A percentile compares a stretch with the other conserved stretches of the same genome.
Conservation (phyloP, 805 yeast genomes). For the Trichomonascus vanleenenianus region DNA sequence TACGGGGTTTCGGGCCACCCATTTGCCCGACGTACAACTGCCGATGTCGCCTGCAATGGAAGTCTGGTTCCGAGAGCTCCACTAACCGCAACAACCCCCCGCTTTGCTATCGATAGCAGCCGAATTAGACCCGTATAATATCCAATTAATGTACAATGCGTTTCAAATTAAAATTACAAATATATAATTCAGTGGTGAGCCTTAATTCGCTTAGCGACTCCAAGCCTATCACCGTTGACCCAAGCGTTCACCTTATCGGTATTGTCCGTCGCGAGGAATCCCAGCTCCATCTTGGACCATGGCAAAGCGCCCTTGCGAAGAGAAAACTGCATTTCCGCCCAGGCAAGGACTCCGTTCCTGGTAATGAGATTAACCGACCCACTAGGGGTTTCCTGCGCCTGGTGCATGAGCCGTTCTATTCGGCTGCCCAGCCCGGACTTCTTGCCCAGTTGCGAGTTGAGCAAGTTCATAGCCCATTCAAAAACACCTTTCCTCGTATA, state of each 20-base stretch:
- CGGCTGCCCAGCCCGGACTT: not conserved
- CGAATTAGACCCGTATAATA: too few species aligned
- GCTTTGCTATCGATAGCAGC: too few species aligned
- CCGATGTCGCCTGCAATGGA: too few species aligned
- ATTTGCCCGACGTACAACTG: too few species aligned
- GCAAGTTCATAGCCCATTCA: conserved; percentile 58
- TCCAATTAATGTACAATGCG: too few species aligned
- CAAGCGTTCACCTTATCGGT: conserved; percentile 3
- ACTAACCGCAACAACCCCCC: too few species aligned
- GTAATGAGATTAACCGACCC: conserved; percentile 15
- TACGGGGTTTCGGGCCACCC: too few species aligned
- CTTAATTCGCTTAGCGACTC: not conserved
- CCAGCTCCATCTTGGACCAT: not conserved
- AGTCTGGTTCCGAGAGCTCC: too few species aligned
- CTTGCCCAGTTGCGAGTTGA: not conserved
- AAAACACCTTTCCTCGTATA: conserved; percentile 48
- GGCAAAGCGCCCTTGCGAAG: too few species aligned
- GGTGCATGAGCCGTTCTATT: conserved; percentile 7
- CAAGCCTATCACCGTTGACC: conserved; percentile 4
- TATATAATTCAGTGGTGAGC: not conserved
- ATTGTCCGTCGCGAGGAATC: not conserved
- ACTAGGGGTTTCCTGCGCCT: conserved; percentile 16
- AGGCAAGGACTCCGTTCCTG: conserved; percentile 17
- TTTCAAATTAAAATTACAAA: not conserved
- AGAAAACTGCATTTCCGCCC: conserved; percentile 5